Conservation (phyloP, 2,329 filamentous ascomycete genomes). For the Ophiocordyceps camponoti-floridani region DNA sequence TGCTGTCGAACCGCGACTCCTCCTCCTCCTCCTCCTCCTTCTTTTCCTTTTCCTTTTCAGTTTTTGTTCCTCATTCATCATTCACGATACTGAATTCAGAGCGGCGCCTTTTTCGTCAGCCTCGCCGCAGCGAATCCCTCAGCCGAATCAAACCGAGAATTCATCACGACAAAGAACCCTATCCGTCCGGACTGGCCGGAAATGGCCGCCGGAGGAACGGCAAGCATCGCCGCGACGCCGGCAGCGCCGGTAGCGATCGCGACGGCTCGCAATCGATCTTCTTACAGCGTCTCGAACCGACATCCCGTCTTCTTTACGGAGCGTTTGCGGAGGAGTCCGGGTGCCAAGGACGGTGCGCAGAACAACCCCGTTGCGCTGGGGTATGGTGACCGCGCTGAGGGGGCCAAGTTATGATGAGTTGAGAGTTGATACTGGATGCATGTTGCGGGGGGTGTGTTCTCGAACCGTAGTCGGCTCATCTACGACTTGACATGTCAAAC, state of each 20-base stretch:
- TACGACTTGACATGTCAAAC: no score
- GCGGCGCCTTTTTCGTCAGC: no score
- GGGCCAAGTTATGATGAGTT: background rate
- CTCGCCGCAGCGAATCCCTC: no score
- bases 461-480: no score
- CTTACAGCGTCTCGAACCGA: constrained; percentile 37
- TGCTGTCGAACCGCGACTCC: background rate
- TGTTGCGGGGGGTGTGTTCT: no score
- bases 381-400: constrained; percentile 34
- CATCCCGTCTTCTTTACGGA: constrained; percentile 67
- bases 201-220: background rate
- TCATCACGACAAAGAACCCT: no score
- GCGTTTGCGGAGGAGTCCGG: constrained; percentile 35
- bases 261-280: background rate
- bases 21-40: background rate
- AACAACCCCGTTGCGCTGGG: constrained; percentile 35
- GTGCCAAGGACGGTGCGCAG: constrained; percentile 3
- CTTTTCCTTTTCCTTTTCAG: background rate
- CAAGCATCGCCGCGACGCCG: background rate
- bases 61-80: background rate
- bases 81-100: background rate
- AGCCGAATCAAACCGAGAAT: no score
- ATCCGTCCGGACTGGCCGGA: no score
- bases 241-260: background rate
- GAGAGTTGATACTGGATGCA: background rate